These are phyloP conservation scores for Thalassia testudinum DNA, from an alignment of 116 monocot species.

Conservation along the genomic window DNA sequence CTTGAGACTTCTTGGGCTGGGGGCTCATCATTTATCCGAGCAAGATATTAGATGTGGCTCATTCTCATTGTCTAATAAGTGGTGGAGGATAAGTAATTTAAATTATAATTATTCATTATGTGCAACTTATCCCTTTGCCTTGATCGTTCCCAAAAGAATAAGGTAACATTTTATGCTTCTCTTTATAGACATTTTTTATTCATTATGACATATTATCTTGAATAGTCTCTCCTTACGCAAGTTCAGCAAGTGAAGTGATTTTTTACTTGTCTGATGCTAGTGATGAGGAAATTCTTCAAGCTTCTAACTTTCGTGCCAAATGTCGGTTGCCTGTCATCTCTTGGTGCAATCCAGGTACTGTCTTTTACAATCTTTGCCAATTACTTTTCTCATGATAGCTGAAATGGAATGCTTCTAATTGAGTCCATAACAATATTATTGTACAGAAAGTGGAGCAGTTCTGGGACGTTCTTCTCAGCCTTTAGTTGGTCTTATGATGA, in stretches of 20 bases:
- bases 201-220: too few relatives aligned
- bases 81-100: constrained; percentile 69
- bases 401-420: not conserved
- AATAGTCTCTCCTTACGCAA: too few relatives aligned
- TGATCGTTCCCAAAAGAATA: constrained; percentile 74
- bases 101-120: constrained; percentile 61
- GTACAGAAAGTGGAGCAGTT: constrained; percentile 79
- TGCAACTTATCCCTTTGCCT: constrained; percentile 71
- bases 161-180: constrained; percentile 26
- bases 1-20: constrained; percentile 54
- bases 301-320: constrained; percentile 77
- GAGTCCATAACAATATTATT: constrained; percentile 1
- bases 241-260: not conserved
- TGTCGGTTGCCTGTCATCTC: constrained; percentile 81
- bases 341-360: constrained; percentile 72
- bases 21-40: constrained; percentile 14
- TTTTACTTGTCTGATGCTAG: constrained; percentile 15
- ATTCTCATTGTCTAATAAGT: constrained; percentile 35
- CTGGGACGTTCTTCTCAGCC: constrained; percentile 97
- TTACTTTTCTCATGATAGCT: not conserved
- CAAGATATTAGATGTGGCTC: constrained; percentile 20
- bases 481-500: constrained; percentile 88
- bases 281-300: constrained; percentile 79
- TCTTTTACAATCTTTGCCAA: constrained; percentile 1
- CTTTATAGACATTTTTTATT: too few relatives aligned